Evolutionary conservation across 208 protist genomes (phyloP).

Genomic region (Leishmania gerbilli): DNA sequence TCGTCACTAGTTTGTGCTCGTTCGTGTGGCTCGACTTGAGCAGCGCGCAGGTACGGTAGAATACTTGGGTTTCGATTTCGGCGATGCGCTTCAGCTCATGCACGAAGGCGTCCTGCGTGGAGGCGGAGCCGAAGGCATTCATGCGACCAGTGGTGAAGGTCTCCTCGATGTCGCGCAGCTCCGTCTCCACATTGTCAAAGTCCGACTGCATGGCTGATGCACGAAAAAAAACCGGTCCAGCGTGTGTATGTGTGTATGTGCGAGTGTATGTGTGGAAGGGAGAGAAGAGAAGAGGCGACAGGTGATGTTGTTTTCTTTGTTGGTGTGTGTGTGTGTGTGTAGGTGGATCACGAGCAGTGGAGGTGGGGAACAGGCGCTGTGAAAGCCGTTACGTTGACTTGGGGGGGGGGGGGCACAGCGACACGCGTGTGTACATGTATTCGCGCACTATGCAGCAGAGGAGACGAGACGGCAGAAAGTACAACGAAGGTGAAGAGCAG

Average conservation of each 20-base stretch:
- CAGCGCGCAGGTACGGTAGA: slow-evolving; percentile 78
- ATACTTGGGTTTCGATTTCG: slow-evolving; percentile 86
- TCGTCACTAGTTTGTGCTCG: slow-evolving; percentile 65
- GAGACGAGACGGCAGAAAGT: neutral
- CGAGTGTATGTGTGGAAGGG: neutral
- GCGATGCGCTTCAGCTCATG: slow-evolving; percentile 78
- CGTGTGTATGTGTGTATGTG: neutral
- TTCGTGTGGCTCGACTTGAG: slow-evolving; percentile 63
- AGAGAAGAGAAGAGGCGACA: neutral
- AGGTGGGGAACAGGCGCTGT: neutral
- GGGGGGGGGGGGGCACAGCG: neutral
- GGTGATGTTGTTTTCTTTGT: too few relatives aligned
- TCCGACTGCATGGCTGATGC: slow-evolving; percentile 57
- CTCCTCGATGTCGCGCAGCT: slow-evolving; percentile 82
- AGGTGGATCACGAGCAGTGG: neutral
- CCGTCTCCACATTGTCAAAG: slow-evolving; percentile 73
- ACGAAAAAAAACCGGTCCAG: neutral
- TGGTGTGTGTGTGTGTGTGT: too few relatives aligned
- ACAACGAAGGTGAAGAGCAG: neutral
- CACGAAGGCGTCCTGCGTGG: slow-evolving; percentile 72
- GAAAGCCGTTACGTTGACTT: too few relatives aligned
- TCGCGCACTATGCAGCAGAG: neutral
- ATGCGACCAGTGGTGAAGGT: slow-evolving; percentile 84
- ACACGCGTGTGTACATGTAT: neutral
- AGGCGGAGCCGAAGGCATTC: slow-evolving; percentile 79